Evolutionary conservation across 1,284 basidiomycete genomes (phyloP).

Genomic region (Apiotrichum montevideense): DNA sequence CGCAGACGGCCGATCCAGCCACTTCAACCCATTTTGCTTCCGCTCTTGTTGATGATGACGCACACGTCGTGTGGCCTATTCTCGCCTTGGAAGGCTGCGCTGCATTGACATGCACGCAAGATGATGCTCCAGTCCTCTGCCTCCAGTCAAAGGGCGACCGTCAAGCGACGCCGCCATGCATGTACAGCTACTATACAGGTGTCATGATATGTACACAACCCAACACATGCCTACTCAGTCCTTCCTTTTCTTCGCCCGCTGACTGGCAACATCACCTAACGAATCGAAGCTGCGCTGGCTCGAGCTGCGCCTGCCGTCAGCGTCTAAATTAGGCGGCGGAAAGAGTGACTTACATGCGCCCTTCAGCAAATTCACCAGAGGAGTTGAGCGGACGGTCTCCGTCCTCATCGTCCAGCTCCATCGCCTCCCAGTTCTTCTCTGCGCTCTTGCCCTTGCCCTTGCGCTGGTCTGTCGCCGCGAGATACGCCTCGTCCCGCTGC

Average conservation of each 20-base stretch:
- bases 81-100: too few relatives aligned
- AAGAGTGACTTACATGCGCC: slow-evolving; percentile 1
- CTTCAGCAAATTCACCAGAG: not conserved
- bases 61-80: too few relatives aligned
- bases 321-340: not conserved
- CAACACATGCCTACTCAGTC: slow-evolving; percentile 4
- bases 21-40: too few relatives aligned
- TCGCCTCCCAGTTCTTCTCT: not conserved
- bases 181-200: slow-evolving; percentile 1
- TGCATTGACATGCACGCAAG: too few relatives aligned
- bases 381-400: not conserved
- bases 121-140: too few relatives aligned
- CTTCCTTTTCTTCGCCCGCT: slow-evolving; percentile 8
- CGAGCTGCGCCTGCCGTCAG: slow-evolving; percentile 5
- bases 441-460: not conserved
- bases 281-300: slow-evolving; percentile 11
- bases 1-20: too few relatives aligned
- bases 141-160: too few relatives aligned
- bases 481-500: slow-evolving; percentile 7
- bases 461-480: not conserved
- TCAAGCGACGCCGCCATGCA: not conserved
- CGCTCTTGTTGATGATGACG: too few relatives aligned
- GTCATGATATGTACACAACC: slow-evolving; percentile 3
- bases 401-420: slow-evolving; percentile 3
- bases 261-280: not conserved